phyloP scores from a whole-genome alignment of 2,329 filamentous ascomycete genomes.

The Cryphonectria japonica region DNA sequence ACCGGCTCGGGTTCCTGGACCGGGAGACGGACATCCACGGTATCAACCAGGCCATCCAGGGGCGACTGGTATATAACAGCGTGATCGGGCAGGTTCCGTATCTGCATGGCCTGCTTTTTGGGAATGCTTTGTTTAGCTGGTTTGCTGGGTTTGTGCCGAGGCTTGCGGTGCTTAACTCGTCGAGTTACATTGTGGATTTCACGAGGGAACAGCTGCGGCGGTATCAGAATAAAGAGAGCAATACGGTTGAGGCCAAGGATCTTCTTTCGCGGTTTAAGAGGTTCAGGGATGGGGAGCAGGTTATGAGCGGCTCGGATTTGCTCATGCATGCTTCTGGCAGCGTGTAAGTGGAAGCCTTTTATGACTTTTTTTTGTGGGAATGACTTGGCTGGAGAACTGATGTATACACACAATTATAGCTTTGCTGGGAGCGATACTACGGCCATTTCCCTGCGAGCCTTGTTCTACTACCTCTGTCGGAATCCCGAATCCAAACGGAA shows the following conservation, averaged over 20 bases:
- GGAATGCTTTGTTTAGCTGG: constrained; percentile 5
- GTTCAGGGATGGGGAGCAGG: constrained; percentile 18
- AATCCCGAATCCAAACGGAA: constrained; percentile 45
- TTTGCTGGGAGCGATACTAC: constrained; percentile 57
- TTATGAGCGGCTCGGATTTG: constrained; percentile 9
- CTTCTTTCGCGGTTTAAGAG: constrained; percentile 16
- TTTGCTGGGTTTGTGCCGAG: neutral
- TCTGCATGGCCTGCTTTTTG: constrained; percentile 6
- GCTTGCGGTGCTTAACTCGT: neutral
- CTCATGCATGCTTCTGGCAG: constrained; percentile 8
- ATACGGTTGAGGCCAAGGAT: neutral
- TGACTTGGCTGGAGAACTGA: neutral
- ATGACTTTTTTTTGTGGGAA: neutral
- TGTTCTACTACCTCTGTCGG: constrained; percentile 50
- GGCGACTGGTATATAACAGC: constrained; percentile 8
- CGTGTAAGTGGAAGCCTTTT: neutral
- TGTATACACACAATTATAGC: constrained; percentile 25
- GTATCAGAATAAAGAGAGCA: constrained; percentile 5
- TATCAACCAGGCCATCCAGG: constrained; percentile 13
- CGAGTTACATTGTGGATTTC: constrained; percentile 16
- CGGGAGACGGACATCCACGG: constrained; percentile 27
- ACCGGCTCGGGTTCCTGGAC: constrained; percentile 29
- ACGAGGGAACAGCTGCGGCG: neutral
- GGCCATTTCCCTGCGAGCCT: constrained; percentile 49
- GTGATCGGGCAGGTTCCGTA: constrained; percentile 12